Evolutionary conservation across 306 rosid genomes (phyloP), one percentile per base, ranked within the genome.

Genomic region (Castanea mollissima): DNA sequence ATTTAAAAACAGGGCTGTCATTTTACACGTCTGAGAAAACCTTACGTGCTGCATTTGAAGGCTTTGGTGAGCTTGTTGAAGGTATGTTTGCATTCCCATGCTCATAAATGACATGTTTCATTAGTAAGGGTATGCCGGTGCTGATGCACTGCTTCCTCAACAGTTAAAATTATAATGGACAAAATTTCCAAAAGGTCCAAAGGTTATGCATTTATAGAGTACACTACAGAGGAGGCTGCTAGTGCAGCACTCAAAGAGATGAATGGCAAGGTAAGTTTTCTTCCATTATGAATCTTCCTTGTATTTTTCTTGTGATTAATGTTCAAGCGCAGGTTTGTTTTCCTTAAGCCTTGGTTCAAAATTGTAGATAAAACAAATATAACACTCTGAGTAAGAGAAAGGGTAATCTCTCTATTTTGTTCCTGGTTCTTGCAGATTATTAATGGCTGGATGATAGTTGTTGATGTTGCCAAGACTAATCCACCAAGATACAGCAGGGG

Each of bases 171-270:
- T 75, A 91, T 94, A 63, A 88, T 91, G 87, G 97, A 94, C 87
- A 92, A 92, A 81, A 94, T 94, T 83, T 92, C 98, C 29, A 91
- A 91, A 87, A 91, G 97, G 85, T 94, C 98, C 86, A 94, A 92
- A 80, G 98, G 95, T 52, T 94, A 91, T 85, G 98, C 98, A 52
- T 94, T 92, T 76, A 55, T 94, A 75, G 98, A 92, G 80, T 92
- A 91, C 84, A 80, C 97, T 38, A 91, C 98, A 1, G 90, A 86
- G 85, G 97, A 91, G 85, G 93, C 97, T 71, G 98, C 98, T 44
- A 71, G 89, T 76, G 90, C 88, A 55, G 98, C 98, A 20, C 88
- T 89, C 41, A 89, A 85, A 82, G 97, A 92, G 87, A 94, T 94
- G 98, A 92, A 94, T 81, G 98, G 93, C 83, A 92, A 94, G 97